Conservation (phyloP, 2,329 filamentous ascomycete genomes). For the Metarhizium brunneum region DNA sequence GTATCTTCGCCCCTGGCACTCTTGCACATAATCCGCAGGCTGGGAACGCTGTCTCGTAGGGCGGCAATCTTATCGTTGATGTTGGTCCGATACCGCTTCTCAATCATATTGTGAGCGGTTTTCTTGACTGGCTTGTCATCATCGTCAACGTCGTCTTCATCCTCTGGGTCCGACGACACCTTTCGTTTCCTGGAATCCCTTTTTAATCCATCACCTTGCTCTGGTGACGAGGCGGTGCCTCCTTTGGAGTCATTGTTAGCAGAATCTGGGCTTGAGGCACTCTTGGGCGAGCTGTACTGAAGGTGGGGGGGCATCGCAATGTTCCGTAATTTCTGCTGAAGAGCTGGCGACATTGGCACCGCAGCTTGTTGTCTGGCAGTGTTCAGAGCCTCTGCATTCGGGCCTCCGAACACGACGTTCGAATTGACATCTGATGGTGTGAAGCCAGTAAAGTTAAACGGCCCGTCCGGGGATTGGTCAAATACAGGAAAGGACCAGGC, state of each 20-base stretch:
- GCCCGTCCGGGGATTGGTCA: conserved; percentile 22
- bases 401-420: conserved; percentile 20
- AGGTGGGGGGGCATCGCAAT: conserved; percentile 57
- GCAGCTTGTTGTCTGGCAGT: conserved; percentile 7
- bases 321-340: conserved; percentile 50
- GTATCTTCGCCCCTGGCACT: conserved; percentile 58
- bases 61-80: conserved; percentile 96
- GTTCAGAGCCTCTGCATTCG: conserved; percentile 1
- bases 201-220: conserved; percentile 34
- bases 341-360: conserved; percentile 32
- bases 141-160: conserved; percentile 47
- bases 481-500: conserved; percentile 26
- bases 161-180: conserved; percentile 45
- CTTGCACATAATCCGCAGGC: conserved; percentile 74
- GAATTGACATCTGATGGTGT: conserved; percentile 25
- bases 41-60: conserved; percentile 83
- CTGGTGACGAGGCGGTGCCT: conserved; percentile 50
- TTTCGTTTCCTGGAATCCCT: conserved; percentile 57
- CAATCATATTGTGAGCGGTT: conserved; percentile 96
- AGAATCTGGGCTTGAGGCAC: conserved; percentile 50
- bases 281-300: conserved; percentile 50
- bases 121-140: conserved; percentile 62
- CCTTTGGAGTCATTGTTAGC: conserved; percentile 37
- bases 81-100: conserved; percentile 93
- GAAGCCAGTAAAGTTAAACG: conserved; percentile 23